Evolutionary conservation across 2,329 filamentous ascomycete genomes (phyloP).

Genomic region (Thelonectria olida): DNA sequence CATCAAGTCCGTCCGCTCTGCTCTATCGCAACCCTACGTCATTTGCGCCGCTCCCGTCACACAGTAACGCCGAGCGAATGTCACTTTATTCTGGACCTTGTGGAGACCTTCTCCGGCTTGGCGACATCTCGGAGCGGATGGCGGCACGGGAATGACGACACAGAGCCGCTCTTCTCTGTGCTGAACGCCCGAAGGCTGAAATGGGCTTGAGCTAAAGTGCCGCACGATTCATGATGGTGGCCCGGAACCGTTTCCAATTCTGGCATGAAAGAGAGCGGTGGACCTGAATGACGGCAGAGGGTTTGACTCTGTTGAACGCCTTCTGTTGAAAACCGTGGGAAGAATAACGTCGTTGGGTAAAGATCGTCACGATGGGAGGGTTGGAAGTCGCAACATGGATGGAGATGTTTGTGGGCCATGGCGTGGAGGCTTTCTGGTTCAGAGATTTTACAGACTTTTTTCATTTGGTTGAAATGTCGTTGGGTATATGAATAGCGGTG

Average conservation of each 20-base stretch:
- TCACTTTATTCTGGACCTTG: constrained; percentile 12
- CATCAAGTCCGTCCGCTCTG: too few relatives aligned
- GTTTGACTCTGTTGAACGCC: not conserved
- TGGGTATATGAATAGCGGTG: constrained; percentile 26
- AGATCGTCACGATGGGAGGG: constrained; percentile 25
- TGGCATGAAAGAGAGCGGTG: not conserved
- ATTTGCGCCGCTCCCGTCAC: not conserved
- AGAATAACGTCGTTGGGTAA: constrained; percentile 22
- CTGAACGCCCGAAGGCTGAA: not conserved
- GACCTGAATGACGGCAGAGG: not conserved
- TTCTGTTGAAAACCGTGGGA: constrained; percentile 3
- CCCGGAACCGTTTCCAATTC: constrained; percentile 5
- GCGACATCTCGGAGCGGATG: constrained; percentile 34
- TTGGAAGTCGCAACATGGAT: constrained; percentile 28
- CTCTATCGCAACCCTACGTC: not conserved
- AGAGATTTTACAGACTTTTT: constrained; percentile 21
- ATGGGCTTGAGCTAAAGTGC: not conserved
- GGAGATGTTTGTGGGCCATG: constrained; percentile 16
- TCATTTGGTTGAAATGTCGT: not conserved
- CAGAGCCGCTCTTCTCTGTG: not conserved
- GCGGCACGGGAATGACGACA: constrained; percentile 37
- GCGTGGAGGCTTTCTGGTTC: constrained; percentile 18
- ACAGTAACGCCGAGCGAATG: constrained; percentile 34
- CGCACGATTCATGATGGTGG: constrained; percentile 25
- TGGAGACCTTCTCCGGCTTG: constrained; percentile 30